Conservation (phyloP, 768 basidiomycete genomes). For the Obba rivulosa region DNA sequence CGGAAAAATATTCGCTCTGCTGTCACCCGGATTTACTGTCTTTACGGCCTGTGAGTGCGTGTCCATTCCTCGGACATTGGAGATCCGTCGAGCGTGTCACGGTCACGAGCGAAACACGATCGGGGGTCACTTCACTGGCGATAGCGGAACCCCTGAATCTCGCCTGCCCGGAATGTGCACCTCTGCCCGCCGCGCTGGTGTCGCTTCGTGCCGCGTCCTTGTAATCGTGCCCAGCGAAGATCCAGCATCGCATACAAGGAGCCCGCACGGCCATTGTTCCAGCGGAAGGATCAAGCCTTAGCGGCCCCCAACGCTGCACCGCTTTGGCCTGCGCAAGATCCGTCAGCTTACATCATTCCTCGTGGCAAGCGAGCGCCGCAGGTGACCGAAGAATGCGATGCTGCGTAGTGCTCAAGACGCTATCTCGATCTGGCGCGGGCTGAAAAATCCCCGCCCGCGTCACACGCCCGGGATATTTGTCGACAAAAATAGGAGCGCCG, state of each 20-base stretch:
- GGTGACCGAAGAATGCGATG: not conserved
- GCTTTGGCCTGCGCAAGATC: too few species aligned
- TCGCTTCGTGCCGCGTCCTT: not conserved
- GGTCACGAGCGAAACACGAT: conserved; percentile 10
- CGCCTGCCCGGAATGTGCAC: not conserved
- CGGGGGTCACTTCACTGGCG: not conserved
- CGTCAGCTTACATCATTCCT: too few species aligned
- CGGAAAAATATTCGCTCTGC: not conserved
- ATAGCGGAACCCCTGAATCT: not conserved
- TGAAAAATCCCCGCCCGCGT: too few species aligned
- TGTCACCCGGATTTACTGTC: not conserved
- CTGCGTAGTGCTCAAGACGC: conserved; percentile 13
- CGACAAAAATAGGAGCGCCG: too few species aligned
- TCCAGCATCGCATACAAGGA: not conserved
- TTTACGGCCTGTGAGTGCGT: not conserved
- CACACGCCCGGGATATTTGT: too few species aligned
- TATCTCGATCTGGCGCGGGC: conserved; percentile 10
- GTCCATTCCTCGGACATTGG: not conserved
- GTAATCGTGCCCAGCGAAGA: not conserved
- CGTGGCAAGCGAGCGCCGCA: conserved; percentile 3
- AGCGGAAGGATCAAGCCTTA: too few species aligned
- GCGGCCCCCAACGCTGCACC: too few species aligned
- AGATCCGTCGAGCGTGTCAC: conserved; percentile 2
- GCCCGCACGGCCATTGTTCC: not conserved
- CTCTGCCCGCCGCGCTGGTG: not conserved